Evolutionary conservation across 2,329 filamentous ascomycete genomes (phyloP), one percentile per base, ranked within the genome.

Genomic region (Nannizzia gypsea): DNA sequence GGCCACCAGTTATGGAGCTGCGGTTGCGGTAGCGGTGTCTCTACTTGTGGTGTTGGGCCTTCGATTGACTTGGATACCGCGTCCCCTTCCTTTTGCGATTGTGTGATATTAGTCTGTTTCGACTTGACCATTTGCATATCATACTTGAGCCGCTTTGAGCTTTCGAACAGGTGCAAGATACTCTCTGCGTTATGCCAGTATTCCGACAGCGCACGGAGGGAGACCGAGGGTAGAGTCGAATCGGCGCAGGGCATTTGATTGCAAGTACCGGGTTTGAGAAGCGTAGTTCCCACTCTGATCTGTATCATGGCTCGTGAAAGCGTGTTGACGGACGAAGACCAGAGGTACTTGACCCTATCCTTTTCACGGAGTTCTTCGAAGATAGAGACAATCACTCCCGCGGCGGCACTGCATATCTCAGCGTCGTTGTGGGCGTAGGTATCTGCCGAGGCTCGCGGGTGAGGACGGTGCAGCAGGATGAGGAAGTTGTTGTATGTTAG

Each of bases 271-370:
- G 74, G 52, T 77, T 77, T 2, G 74, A 76, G 60, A 77, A 76
- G 22, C 74, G 73, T 20, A 77, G 69, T 60, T 77, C 74, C 74
- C 6, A 76, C 74, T 17, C 74, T 72, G 6, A 77, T 74, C 67
- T 77, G 74, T 28, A 77, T 76, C 74, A 77, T 76, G 15, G 74
- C 74, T 4, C n/a, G 74, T 77, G 64, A 77, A 77, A 77, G 64
- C 0, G 73, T 74, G 57, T 76, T 74, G 9, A 77, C 74, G 2
- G 72, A 72, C 17, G 74, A 74, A 59, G 74, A 73, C 74, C 74
- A 77, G 8, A 77, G 66, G 63, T 70, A 74, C 60, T 74, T 76
- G 59, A 76, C 64, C 15, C 72, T 68, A 59, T 75, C 71, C 38
- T 74, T 73, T 20, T 74, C 63, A 8, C 74, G 70, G 13, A 77